Conservation (phyloP, 192 early-diverging fungal genomes). For the Martensiomyces pterosporus region DNA sequence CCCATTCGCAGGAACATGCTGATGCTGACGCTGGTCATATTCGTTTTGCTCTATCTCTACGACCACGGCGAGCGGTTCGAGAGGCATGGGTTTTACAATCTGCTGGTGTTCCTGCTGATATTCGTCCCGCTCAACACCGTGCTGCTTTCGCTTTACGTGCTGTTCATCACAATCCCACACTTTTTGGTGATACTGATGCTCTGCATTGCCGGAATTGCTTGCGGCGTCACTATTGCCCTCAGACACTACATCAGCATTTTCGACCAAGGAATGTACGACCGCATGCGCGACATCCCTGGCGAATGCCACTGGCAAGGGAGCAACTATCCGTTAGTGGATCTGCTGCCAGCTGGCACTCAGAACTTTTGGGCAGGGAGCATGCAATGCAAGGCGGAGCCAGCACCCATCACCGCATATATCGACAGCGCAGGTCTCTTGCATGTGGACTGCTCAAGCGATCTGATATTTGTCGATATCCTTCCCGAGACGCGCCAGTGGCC, state of each 20-base stretch:
- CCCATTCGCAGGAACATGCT: conserved; percentile 8
- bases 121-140: conserved; percentile 25
- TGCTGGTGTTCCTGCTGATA: conserved; percentile 41
- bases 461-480: conserved; percentile 24
- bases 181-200: conserved; percentile 19
- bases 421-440: conserved; percentile 19
- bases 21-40: conserved; percentile 6
- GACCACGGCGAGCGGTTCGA: conserved; percentile 46
- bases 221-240: conserved; percentile 18
- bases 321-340: conserved; percentile 34
- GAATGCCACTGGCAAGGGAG: conserved; percentile 34
- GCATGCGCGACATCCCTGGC: conserved; percentile 1
- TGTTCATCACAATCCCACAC: conserved; percentile 1
- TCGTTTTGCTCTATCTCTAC: conserved; percentile 25
- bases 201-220: conserved; percentile 4
- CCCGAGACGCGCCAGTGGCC: conserved; percentile 34
- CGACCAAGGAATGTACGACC: conserved; percentile 25
- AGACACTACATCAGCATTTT: conserved; percentile 26
- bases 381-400: conserved; percentile 9
- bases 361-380: conserved; percentile 49
- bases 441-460: conserved; percentile 9
- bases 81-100: conserved; percentile 39
- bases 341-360: conserved; percentile 34
- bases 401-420: conserved; percentile 24
- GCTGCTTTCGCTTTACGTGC: conserved; percentile 16